Base-by-base conservation (phyloP, 768 basidiomycete genomes). In the Postia placenta region DNA sequence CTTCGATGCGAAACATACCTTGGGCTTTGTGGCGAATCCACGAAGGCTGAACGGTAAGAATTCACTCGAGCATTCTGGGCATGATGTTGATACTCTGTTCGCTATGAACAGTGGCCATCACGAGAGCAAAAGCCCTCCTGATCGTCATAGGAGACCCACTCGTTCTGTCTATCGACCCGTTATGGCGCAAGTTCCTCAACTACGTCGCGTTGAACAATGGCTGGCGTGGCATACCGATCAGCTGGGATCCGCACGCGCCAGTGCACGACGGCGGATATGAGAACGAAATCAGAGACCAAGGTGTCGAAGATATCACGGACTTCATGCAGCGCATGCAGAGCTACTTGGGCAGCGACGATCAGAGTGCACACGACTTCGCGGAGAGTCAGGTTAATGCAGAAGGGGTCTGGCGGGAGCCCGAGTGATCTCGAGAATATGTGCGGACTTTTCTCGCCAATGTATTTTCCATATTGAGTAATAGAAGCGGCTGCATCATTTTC, bases 101-200 rank as follows among this genome's bases (percentile, higher is more conserved):
- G 24, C 36, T 12, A 11, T 36, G 19, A 33, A 33, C 54, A 84
- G 83, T 87, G 27, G 80, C 83, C 3, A 63, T 87, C 12, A 87
- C 84, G 0, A 78, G 83, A 11, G 81, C 81, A 0, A 73, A 84
- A 60, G 78, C 82, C 0, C 67, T 85, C 2, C 71, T 86, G 11
- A 75, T 85, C 58, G 66, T 84, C 41, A 61, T 85, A 22, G 82
- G 83, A 3, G 76, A 84, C 51, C 78, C 81, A 0, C 60, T 68
- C 6, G 78, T 83, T 3, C 66, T 85, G 0, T 75, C 75, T 7
- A 69, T 83, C 1, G 82, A 85, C 52, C 81, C 81, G 0, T 65
- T 83, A 2, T 83, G 83, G 83, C 65, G 81, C 2, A 60, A 65
- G 0, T 83, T 83, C 67, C 59, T 85, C 42, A 81, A 80, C 49